These are phyloP conservation scores for Fusarium verrucosum DNA, from an alignment of 2,329 filamentous ascomycete species.

Conservation along the genomic window DNA sequence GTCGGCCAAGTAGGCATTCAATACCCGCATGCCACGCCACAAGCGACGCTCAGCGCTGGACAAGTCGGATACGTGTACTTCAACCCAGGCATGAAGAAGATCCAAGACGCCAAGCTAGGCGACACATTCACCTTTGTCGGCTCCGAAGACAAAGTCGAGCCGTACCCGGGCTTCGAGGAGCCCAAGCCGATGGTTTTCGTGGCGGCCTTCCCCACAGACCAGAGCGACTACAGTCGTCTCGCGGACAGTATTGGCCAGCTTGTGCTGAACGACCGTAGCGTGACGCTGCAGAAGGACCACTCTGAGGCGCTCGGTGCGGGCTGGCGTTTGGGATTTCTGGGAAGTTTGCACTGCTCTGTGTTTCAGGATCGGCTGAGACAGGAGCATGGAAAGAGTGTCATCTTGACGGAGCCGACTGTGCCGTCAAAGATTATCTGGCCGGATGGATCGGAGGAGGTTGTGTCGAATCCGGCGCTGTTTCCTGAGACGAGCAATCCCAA, in stretches of 20 bases:
- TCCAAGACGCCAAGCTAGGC: constrained; percentile 93
- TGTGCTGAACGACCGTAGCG: constrained; percentile 92
- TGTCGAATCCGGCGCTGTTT: constrained; percentile 89
- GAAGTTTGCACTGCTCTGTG: constrained; percentile 98
- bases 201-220: constrained; percentile 93
- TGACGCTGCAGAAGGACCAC: constrained; percentile 92
- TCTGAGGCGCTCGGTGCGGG: constrained; percentile 93
- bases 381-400: constrained; percentile 93
- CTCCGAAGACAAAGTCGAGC: constrained; percentile 77
- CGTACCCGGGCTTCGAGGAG: constrained; percentile 92
- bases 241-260: constrained; percentile 96
- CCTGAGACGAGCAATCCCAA: constrained; percentile 70
- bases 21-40: constrained; percentile 86
- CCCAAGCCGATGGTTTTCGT: constrained; percentile 99
- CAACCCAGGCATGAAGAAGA: constrained; percentile 98
- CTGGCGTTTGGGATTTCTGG: constrained; percentile 92
- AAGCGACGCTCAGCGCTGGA: constrained; percentile 82
- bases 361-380: constrained; percentile 95
- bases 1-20: constrained; percentile 98
- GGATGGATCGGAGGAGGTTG: constrained; percentile 79
- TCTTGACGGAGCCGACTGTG: constrained; percentile 95
- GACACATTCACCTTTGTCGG: constrained; percentile 92
- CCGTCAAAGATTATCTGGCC: constrained; percentile 86
- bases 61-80: constrained; percentile 98
- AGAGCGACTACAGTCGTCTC: constrained; percentile 83